Percentiles rank a stretch among this genome's conserved stretches.
These are phyloP conservation scores for Nemophila menziesii DNA, from an alignment of 257 asterid genomes.

Conservation along the genomic window DNA sequence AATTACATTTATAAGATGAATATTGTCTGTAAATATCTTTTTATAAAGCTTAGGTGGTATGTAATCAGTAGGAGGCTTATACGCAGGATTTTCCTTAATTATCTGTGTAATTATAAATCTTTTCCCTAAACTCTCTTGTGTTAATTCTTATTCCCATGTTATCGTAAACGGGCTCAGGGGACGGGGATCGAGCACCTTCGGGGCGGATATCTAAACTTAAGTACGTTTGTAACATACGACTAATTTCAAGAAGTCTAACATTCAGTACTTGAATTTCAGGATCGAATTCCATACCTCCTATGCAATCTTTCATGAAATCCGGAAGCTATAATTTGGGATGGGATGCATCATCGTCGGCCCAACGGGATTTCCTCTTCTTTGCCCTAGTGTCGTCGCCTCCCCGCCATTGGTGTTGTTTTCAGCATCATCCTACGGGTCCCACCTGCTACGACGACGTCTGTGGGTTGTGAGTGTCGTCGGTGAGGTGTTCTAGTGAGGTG, in stretches of 20 bases:
- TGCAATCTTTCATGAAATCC: constrained; percentile 7
- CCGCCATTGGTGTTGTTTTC: constrained; percentile 1
- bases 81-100: constrained; percentile 7
- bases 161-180: constrained; percentile 22
- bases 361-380: constrained; percentile 21
- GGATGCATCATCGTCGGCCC: constrained; percentile 19
- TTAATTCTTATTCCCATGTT: constrained; percentile 20
- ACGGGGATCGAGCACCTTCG: constrained; percentile 20
- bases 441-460: constrained; percentile 10
- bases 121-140: constrained; percentile 13
- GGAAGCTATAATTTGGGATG: constrained; percentile 9
- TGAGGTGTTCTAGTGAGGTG: too few relatives aligned
- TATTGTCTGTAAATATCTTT: constrained; percentile 23
- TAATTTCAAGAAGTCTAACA: constrained; percentile 15
- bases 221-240: constrained; percentile 15
- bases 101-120: constrained; percentile 11
- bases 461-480: not conserved
- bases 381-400: not conserved
- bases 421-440: constrained; percentile 14
- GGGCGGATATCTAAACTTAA: constrained; percentile 17
- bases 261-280: constrained; percentile 11
- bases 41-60: constrained; percentile 7
- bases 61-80: constrained; percentile 12
- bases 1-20: too few relatives aligned
- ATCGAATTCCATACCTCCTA: constrained; percentile 16